Evolutionary conservation across 495 filamentous ascomycete species (phyloP).

Genomic region (Penicillium subrubescens): DNA sequence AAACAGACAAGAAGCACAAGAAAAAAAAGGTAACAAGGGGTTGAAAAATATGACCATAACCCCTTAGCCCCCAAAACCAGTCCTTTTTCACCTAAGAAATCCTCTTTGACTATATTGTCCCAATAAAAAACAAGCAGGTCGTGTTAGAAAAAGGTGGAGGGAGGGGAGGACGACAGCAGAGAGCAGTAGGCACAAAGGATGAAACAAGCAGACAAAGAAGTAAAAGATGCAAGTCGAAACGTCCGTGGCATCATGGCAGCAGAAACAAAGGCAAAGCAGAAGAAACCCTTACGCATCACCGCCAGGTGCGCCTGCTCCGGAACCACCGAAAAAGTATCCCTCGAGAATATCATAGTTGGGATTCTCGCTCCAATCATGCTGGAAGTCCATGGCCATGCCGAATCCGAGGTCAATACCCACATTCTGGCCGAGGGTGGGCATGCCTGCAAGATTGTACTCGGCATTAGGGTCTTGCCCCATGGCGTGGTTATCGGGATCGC

Average conservation of each 20-base stretch:
- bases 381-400: slow-evolving; percentile 69
- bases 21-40: slow-evolving; percentile 4
- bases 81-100: slow-evolving; percentile 13
- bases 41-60: slow-evolving; percentile 7
- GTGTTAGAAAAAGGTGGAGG: slow-evolving; percentile 1
- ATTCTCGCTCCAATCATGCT: slow-evolving; percentile 81
- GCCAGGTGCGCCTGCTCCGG: slow-evolving; percentile 36
- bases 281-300: slow-evolving; percentile 23
- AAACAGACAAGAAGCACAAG: slow-evolving; percentile 1
- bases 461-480: slow-evolving; percentile 35
- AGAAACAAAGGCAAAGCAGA: slow-evolving; percentile 2
- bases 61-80: slow-evolving; percentile 11
- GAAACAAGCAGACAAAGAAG: slow-evolving; percentile 3
- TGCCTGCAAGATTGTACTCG: slow-evolving; percentile 32
- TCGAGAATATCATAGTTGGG: slow-evolving; percentile 83
- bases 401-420: slow-evolving; percentile 71
- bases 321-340: slow-evolving; percentile 85
- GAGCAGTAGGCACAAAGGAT: neutral
- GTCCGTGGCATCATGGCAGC: neutral
- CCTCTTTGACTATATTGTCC: slow-evolving; percentile 20
- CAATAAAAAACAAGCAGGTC: slow-evolving; percentile 10
- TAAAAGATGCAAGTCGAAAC: neutral
- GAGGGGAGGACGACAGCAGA: neutral
- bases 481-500: slow-evolving; percentile 28
- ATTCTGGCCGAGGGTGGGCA: slow-evolving; percentile 40